Evolutionary conservation across 352 stramenopile species (phyloP), one percentile per base, ranked within the genome.

Genomic region (Aphanomyces cochlioides): DNA sequence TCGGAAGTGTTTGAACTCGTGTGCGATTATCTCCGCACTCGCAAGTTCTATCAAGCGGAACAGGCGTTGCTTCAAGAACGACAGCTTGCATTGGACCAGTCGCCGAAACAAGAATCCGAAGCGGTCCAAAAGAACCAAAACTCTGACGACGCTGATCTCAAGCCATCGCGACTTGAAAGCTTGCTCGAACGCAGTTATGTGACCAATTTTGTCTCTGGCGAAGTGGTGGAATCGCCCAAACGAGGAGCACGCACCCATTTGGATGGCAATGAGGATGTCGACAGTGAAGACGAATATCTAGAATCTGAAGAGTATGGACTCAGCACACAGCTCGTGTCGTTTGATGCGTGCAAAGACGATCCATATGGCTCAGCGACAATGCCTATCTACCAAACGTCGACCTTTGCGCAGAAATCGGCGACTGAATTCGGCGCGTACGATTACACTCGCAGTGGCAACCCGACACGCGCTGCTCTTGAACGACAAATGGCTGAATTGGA

Each of bases 371-470:
- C 89, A 10, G 85, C 85, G 17, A 92, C 83, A 41, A 97, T 97
- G 88, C 90, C 90, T 38, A 96, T 98, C 72, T 97, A 97, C 77
- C 90, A 97, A 80, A 95, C 90, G 8, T 91, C 83, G 40, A 96
- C 90, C 7, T 97, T 97, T 66, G 87, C 84, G 43, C 89, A 97
- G 73, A 88, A 88, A 1, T 96, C 88, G 8, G 89, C 85, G 28
- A 95, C 84, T 19, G 85, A 90, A 48, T 97, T 96, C 72, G 89
- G 90, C 40, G 85, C 88, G n/a, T 97, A 96, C 71, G 91, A 98
- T 76, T 98, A 98, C 79, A 96, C 89, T 40, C 80, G 96, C 56
- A 97, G 89, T 50, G 90, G 87, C 40, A 98, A 98, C 82, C 93
- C 96, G 1, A 98, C 94, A 15, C 88, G 93, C 67, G 90, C 88